These are phyloP conservation scores for Yarrowia sp. DNA, from an alignment of 805 yeast species.

Conservation along the genomic window DNA sequence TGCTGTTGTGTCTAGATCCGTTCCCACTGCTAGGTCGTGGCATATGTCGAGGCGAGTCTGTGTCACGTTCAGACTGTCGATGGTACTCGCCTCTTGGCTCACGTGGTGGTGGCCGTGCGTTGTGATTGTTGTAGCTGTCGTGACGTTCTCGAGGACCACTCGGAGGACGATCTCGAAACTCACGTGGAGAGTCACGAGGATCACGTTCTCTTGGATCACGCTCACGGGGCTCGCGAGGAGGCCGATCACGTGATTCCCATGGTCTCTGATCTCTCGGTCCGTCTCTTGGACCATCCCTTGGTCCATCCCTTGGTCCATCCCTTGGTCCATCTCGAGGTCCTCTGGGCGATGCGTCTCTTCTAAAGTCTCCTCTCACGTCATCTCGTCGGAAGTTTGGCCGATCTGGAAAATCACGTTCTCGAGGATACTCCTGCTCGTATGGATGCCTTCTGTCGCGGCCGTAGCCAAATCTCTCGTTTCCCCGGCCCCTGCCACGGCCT, in stretches of 20 bases:
- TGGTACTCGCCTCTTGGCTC: neutral
- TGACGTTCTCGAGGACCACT: conserved; percentile 9
- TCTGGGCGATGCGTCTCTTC: neutral
- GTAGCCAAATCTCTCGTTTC: conserved; percentile 18
- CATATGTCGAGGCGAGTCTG: neutral
- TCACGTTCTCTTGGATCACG: neutral
- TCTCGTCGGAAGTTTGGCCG: neutral
- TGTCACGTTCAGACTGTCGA: neutral
- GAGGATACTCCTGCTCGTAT: conserved; percentile 5
- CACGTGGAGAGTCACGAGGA: neutral
- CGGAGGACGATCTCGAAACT: neutral
- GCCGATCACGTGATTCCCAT: conserved; percentile 4
- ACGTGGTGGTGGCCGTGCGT: neutral
- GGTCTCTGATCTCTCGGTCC: neutral
- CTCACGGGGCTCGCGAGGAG: neutral
- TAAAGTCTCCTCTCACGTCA: neutral
- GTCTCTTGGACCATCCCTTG: neutral
- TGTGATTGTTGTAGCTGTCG: neutral
- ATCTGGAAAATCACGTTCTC: neutral
- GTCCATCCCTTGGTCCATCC: conserved; percentile 1
- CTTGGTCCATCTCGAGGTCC: conserved; percentile 2
- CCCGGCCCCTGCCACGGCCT: conserved; percentile 23
- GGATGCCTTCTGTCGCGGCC: neutral
- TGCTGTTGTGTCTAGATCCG: neutral
- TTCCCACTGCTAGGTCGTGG: neutral